Evolutionary conservation across 1,284 basidiomycete genomes (phyloP).

Genomic region (Mycosarcoma maydis): DNA sequence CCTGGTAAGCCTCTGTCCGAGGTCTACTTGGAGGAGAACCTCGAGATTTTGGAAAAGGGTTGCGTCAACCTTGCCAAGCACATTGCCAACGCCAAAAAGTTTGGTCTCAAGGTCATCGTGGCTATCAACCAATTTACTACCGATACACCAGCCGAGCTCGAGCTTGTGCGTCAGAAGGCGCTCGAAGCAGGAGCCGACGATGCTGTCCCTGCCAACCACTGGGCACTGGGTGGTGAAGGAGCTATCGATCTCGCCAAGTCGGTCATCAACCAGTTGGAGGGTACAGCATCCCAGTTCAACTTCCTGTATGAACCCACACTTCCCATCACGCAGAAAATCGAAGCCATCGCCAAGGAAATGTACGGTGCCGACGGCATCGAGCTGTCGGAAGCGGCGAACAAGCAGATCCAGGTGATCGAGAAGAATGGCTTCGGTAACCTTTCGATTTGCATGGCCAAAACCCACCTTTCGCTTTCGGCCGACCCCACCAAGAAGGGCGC

Average conservation of each 20-base stretch:
- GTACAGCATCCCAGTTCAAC: constrained; percentile 55
- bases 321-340: constrained; percentile 63
- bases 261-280: constrained; percentile 59
- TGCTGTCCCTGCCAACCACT: constrained; percentile 94
- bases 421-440: constrained; percentile 81
- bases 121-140: constrained; percentile 93
- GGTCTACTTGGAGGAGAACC: constrained; percentile 92
- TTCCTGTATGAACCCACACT: constrained; percentile 63
- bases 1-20: constrained; percentile 94
- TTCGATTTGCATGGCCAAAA: constrained; percentile 96
- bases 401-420: constrained; percentile 90
- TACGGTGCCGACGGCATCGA: constrained; percentile 65
- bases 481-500: constrained; percentile 61
- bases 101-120: constrained; percentile 95
- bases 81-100: constrained; percentile 94
- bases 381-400: constrained; percentile 76
- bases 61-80: constrained; percentile 93
- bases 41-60: constrained; percentile 88
- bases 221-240: constrained; percentile 63
- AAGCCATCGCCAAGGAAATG: constrained; percentile 63
- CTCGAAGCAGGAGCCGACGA: constrained; percentile 90
- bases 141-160: constrained; percentile 89
- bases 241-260: constrained; percentile 62
- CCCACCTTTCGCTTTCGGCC: constrained; percentile 70
- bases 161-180: constrained; percentile 82